These are phyloP conservation scores for Dacryopinax primogenitus DNA, from an alignment of 768 basidiomycete species.

Conservation along the genomic window DNA sequence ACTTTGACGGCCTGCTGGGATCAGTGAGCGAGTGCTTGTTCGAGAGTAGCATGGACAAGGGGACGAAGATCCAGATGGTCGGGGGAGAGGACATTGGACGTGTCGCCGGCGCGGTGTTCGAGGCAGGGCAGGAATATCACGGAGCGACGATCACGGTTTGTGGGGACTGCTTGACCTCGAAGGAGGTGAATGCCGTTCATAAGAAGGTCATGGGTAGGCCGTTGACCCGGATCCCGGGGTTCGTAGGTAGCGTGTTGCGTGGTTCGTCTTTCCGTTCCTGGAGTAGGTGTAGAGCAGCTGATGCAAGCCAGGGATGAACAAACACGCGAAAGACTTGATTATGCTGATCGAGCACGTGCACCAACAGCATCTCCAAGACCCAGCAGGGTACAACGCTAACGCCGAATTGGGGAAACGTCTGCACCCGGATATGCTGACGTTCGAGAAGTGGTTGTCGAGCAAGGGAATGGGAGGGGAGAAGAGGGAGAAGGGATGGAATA, in stretches of 20 bases:
- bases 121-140: not conserved
- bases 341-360: constrained; percentile 8
- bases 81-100: not conserved
- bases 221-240: not conserved
- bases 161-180: not conserved
- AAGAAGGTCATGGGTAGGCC: constrained; percentile 5
- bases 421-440: not conserved
- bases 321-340: not conserved
- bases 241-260: not conserved
- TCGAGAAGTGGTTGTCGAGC: not conserved
- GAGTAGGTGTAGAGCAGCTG: not conserved
- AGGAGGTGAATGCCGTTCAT: not conserved
- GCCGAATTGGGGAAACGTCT: not conserved
- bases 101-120: not conserved
- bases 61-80: constrained; percentile 7
- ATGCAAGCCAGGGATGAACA: not conserved
- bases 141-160: not conserved
- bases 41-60: constrained; percentile 2
- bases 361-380: not conserved
- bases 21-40: not conserved
- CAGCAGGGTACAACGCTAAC: not conserved
- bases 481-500: not conserved
- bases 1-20: constrained; percentile 32
- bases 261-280: not conserved
- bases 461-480: not conserved